A percentile compares a stretch with the other conserved stretches of the same genome.
These are phyloP conservation scores for Emergomyces africanus DNA, from an alignment of 2,329 filamentous ascomycete species.

Conservation along the genomic window DNA sequence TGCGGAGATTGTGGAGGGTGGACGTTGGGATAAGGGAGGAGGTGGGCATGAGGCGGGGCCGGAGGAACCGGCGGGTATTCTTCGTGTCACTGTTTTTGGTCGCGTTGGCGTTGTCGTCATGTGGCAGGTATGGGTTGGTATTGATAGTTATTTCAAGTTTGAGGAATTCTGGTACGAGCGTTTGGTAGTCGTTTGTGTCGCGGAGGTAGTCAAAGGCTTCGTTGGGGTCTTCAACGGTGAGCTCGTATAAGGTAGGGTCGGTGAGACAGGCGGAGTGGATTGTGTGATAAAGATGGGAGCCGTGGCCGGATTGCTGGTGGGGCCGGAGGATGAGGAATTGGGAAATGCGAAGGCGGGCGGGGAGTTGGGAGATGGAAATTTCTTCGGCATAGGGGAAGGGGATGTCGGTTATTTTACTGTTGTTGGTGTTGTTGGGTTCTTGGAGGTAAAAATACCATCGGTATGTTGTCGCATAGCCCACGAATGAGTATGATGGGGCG, in stretches of 20 bases:
- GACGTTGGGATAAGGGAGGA: constrained; percentile 41
- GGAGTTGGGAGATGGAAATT: constrained; percentile 46
- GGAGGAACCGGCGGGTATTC: constrained; percentile 16
- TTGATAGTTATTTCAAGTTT: constrained; percentile 38
- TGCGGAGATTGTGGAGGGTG: constrained; percentile 38
- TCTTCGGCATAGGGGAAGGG: constrained; percentile 28
- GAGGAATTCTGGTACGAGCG: constrained; percentile 39
- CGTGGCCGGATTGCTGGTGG: constrained; percentile 70
- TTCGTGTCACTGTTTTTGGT: constrained; percentile 5
- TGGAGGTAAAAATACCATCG: constrained; percentile 52
- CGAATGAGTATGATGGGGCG: constrained; percentile 59
- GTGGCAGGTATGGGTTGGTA: constrained; percentile 26
- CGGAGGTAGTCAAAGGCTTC: constrained; percentile 54
- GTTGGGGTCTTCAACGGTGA: constrained; percentile 89
- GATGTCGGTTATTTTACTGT: constrained; percentile 29
- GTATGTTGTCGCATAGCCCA: constrained; percentile 85
- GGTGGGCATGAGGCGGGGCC: constrained; percentile 34
- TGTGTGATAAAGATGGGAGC: constrained; percentile 64
- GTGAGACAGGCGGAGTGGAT: constrained; percentile 60
- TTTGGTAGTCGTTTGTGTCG: constrained; percentile 47
- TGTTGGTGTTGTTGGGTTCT: constrained; percentile 35
- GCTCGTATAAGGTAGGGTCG: constrained; percentile 58
- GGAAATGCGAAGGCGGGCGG: constrained; percentile 72
- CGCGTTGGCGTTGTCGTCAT: constrained; percentile 11
- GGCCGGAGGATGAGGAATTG: constrained; percentile 87